Conservation (phyloP, 225 moss, liverwort and hornwort species). For the Sphagnum tenellum region DNA sequence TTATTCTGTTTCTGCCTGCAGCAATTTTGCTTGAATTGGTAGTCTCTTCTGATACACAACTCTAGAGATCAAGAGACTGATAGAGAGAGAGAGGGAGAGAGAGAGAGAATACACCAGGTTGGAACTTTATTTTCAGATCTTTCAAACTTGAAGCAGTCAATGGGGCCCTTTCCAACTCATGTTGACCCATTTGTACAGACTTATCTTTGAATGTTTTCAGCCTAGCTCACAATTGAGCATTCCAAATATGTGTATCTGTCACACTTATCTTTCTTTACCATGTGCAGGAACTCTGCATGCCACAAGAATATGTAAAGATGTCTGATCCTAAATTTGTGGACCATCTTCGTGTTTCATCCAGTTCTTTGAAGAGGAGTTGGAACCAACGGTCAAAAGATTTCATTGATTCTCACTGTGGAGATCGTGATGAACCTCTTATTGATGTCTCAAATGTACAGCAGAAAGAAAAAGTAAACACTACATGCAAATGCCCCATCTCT, state of each 20-base stretch:
- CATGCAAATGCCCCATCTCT: slow-evolving; percentile 22
- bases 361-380: slow-evolving; percentile 37
- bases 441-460: slow-evolving; percentile 30
- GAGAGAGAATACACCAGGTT: no score
- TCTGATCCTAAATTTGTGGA: slow-evolving; percentile 30
- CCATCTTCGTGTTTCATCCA: slow-evolving; percentile 25
- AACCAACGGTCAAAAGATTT: slow-evolving; percentile 12
- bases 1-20: neutral
- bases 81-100: no score
- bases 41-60: neutral
- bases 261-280: neutral
- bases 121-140: no score
- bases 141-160: neutral
- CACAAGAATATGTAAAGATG: slow-evolving; percentile 36
- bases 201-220: neutral
- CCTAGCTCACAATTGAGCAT: no score
- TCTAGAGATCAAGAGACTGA: no score
- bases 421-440: slow-evolving; percentile 10
- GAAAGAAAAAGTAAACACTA: slow-evolving; percentile 2
- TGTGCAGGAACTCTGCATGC: slow-evolving; percentile 39
- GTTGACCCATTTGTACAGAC: neutral
- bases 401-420: slow-evolving; percentile 10
- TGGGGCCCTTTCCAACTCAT: neutral
- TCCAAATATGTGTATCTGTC: no score
- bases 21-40: neutral